Evolutionary conservation across 352 stramenopile genomes (phyloP), one percentile per base, ranked within the genome.

Genomic region (Plasmopara muralis): DNA sequence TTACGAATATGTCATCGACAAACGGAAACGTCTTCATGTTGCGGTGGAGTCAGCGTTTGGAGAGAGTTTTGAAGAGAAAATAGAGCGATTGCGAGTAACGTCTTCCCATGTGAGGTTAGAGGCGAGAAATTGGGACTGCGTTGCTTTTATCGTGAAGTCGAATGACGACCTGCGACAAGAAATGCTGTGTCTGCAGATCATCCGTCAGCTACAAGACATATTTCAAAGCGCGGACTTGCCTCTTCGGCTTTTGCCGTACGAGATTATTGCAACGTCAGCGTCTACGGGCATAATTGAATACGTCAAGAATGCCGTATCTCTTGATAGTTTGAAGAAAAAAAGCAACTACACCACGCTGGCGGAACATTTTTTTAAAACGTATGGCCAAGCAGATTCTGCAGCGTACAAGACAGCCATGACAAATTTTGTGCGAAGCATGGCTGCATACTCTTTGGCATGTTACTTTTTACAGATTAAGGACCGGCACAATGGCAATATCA

Each of bases 391-490:
- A 2, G 79, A 93, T 15, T 88, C 83, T 10, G 51, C 62, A 56
- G 53, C 68, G 13, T 98, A 98, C 73, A 89, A 96, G 60, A 76
- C 77, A 6, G 96, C 96, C n/a, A 97, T 98, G 79, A 82, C 68
- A 20, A 98, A 98, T 60, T 99, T 99, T 58, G 87, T 98, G 42
- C 77, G 85, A 13, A 98, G 86, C 60, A 89, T 99, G 66, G 96
- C 95, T n/a, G 96, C 89, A 43, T 99, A 99, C 77, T 98, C 91
- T 28, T 83, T 99, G 16, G 92, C 98, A 25, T 97, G 85, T 49
- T 99, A 99, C 66, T 85, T 99, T 16, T 68, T 99, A 38, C 92
- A 97, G 54, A 89, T 99, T 60, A 99, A 99, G 66, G 97, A 99
- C 70, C 84, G 96, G 4, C 97, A 99, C 85, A 99, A 99, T 63